These are phyloP conservation scores for Penicillium fimorum DNA, from an alignment of 495 filamentous ascomycete species.

Conservation along the genomic window DNA sequence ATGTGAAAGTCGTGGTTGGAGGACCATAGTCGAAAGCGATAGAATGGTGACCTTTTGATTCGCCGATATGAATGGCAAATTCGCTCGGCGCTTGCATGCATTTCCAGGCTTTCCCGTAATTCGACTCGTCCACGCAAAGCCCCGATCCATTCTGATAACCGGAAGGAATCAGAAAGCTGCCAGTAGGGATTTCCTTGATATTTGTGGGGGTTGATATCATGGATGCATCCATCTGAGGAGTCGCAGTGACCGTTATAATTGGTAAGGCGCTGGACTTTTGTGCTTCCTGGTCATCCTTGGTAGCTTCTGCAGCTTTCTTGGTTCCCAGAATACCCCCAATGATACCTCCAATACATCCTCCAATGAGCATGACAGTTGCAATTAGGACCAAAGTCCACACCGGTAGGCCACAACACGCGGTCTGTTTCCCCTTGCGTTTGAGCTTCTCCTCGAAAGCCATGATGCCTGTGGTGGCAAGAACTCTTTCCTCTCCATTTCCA, in stretches of 20 bases:
- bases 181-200: constrained; percentile 61
- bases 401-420: constrained; percentile 62
- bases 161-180: constrained; percentile 61
- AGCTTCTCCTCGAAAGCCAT: constrained; percentile 55
- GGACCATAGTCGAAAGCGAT: constrained; percentile 29
- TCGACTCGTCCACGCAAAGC: constrained; percentile 62
- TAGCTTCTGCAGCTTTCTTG: constrained; percentile 37
- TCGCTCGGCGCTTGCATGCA: constrained; percentile 49
- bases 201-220: constrained; percentile 56
- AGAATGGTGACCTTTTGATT: constrained; percentile 21
- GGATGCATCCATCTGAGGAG: constrained; percentile 61
- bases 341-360: constrained; percentile 55
- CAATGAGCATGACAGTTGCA: constrained; percentile 53
- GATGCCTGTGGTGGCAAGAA: constrained; percentile 30
- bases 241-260: constrained; percentile 53
- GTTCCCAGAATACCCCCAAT: constrained; percentile 58
- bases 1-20: constrained; percentile 50
- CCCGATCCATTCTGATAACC: constrained; percentile 56
- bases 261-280: constrained; percentile 23
- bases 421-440: constrained; percentile 55
- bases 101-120: constrained; percentile 66
- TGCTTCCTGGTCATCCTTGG: constrained; percentile 14
- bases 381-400: constrained; percentile 66
- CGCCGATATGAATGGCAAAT: constrained; percentile 40
- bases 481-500: constrained; percentile 9